These are phyloP conservation scores for Pseudogymnoascus sp. DNA, from an alignment of 2,329 filamentous ascomycete genomes.

Conservation along the genomic window DNA sequence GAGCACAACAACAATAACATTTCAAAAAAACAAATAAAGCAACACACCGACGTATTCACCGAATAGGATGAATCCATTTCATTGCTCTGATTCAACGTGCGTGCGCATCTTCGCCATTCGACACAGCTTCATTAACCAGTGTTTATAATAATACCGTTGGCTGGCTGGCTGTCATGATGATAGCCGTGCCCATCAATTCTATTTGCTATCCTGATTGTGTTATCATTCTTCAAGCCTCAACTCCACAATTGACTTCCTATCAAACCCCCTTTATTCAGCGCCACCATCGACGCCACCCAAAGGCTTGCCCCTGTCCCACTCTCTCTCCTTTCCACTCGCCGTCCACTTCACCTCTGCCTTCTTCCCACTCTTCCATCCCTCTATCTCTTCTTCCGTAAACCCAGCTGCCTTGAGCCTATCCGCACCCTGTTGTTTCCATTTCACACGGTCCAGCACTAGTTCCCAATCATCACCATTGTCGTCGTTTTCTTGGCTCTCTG, in stretches of 20 bases:
- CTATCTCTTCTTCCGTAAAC: slow-evolving; percentile 68
- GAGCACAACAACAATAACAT: background rate
- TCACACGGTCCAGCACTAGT: slow-evolving; percentile 70
- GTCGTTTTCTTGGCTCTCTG: slow-evolving; percentile 35
- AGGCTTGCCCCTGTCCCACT: slow-evolving; percentile 59
- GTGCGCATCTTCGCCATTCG: background rate
- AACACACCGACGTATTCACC: background rate
- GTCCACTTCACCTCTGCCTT: slow-evolving; percentile 64
- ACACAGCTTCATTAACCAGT: background rate
- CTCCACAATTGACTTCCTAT: background rate
- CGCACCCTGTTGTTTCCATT: slow-evolving; percentile 68
- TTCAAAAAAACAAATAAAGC: background rate
- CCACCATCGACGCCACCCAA: background rate
- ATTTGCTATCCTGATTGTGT: background rate
- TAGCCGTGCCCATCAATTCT: background rate
- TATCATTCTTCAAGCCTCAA: background rate
- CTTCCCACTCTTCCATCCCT: slow-evolving; percentile 58
- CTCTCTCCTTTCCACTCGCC: slow-evolving; percentile 41
- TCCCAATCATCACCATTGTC: slow-evolving; percentile 64
- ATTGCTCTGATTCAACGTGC: background rate
- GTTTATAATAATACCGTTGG: background rate
- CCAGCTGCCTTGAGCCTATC: slow-evolving; percentile 70
- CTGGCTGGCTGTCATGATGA: background rate
- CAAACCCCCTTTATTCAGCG: background rate
- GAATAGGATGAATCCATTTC: background rate